Conservation (phyloP, 2,329 filamentous ascomycete species). For the Aspergillus caelatus region DNA sequence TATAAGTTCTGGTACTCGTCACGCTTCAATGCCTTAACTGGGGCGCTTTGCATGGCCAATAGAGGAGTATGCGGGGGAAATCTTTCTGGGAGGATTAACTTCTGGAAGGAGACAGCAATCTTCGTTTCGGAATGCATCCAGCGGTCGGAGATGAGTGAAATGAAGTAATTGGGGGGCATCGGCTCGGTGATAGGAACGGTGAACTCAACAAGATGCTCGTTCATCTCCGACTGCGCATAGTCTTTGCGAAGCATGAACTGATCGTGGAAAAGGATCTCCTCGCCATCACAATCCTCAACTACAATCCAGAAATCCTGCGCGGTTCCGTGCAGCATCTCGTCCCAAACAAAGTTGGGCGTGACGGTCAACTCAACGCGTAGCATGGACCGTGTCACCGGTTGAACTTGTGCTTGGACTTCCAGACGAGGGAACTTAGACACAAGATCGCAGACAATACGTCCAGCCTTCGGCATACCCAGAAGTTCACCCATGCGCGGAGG, state of each 20-base stretch:
- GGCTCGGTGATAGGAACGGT: conserved; percentile 96
- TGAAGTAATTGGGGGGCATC: conserved; percentile 98
- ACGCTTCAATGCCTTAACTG: conserved; percentile 83
- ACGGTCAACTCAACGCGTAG: conserved; percentile 87
- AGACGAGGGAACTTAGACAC: conserved; percentile 92
- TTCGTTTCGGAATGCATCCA: conserved; percentile 99
- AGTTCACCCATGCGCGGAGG: conserved; percentile 95
- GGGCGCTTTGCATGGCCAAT: conserved; percentile 87
- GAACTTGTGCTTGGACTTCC: conserved; percentile 89
- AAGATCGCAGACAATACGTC: conserved; percentile 79
- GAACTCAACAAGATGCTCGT: conserved; percentile 93
- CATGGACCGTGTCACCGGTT: conserved; percentile 93
- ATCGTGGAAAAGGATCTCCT: conserved; percentile 93
- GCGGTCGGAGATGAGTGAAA: conserved; percentile 88
- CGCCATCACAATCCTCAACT: conserved; percentile 95
- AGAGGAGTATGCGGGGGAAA: conserved; percentile 93
- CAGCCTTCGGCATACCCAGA: conserved; percentile 85
- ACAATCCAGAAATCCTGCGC: conserved; percentile 97
- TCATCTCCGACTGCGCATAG: conserved; percentile 81
- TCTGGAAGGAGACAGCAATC: conserved; percentile 90
- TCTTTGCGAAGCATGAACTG: conserved; percentile 89
- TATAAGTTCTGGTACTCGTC: conserved; percentile 83
- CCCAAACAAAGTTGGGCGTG: conserved; percentile 94
- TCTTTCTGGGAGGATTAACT: conserved; percentile 89
- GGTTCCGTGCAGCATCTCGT: conserved; percentile 81